These are phyloP conservation scores for Seminavis robusta DNA, from an alignment of 108 stramenopile genomes.

Conservation along the genomic window DNA sequence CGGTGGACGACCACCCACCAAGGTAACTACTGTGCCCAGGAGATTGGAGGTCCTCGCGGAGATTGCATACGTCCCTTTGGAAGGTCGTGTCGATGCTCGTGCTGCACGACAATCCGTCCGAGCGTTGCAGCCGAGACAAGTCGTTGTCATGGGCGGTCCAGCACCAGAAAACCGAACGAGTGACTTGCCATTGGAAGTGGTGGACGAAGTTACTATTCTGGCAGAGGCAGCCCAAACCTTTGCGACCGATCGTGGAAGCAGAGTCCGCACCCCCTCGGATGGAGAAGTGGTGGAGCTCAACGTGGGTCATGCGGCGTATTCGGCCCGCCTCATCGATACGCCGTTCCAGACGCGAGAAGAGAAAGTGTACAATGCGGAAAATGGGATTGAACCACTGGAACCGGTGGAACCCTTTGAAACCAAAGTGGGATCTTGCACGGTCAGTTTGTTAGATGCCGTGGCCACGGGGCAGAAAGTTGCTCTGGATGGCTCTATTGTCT, in stretches of 20 bases:
- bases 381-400: slow-evolving; percentile 38
- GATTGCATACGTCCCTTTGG: slow-evolving; percentile 76
- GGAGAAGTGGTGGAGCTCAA: slow-evolving; percentile 62
- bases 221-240: slow-evolving; percentile 60
- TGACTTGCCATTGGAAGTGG: slow-evolving; percentile 1
- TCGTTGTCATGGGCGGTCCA: slow-evolving; percentile 75
- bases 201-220: slow-evolving; percentile 48
- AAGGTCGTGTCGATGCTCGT: slow-evolving; percentile 81
- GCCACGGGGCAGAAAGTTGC: slow-evolving; percentile 86
- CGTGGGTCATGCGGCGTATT: slow-evolving; percentile 82
- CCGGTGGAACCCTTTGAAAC: slow-evolving; percentile 64
- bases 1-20: slow-evolving; percentile 77
- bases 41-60: slow-evolving; percentile 78
- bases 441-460: slow-evolving; percentile 75
- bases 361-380: slow-evolving; percentile 34
- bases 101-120: slow-evolving; percentile 82
- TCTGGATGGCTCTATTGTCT: slow-evolving; percentile 80
- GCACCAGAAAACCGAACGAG: background rate
- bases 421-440: slow-evolving; percentile 80
- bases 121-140: slow-evolving; percentile 83
- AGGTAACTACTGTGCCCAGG: slow-evolving; percentile 60
- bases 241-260: background rate
- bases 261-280: slow-evolving; percentile 54
- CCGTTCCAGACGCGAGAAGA: slow-evolving; percentile 74
- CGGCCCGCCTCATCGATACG: slow-evolving; percentile 72